Conservation (phyloP, 2,329 filamentous ascomycete genomes). For the Aureobasidium sp. region DNA sequence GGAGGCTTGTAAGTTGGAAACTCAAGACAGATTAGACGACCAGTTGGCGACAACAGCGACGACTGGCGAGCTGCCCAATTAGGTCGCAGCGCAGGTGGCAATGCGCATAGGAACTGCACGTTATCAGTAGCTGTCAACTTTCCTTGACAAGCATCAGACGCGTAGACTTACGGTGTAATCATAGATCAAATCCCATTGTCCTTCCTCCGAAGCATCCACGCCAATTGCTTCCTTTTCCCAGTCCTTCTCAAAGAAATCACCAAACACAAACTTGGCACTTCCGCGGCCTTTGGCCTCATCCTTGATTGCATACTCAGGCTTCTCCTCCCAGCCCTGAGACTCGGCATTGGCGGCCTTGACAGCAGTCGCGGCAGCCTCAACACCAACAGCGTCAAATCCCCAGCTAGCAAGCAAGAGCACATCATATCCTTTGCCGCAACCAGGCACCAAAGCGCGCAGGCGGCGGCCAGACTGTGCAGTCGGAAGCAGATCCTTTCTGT, state of each 20-base stretch:
- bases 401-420: conserved; percentile 63
- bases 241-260: conserved; percentile 58
- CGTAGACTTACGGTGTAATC: conserved; percentile 48
- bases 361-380: conserved; percentile 55
- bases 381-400: conserved; percentile 68
- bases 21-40: conserved; percentile 58
- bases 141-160: background rate
- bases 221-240: conserved; percentile 41
- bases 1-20: conserved; percentile 67
- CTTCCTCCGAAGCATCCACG: conserved; percentile 18
- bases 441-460: conserved; percentile 63
- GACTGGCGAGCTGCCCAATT: conserved; percentile 49
- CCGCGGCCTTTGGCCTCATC: conserved; percentile 41
- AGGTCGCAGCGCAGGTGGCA: conserved; percentile 46
- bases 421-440: conserved; percentile 76
- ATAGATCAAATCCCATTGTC: conserved; percentile 55
- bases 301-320: conserved; percentile 33
- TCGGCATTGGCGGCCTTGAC: conserved; percentile 40
- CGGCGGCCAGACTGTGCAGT: conserved; percentile 20
- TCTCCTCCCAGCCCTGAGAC: conserved; percentile 28
- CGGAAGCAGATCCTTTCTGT: conserved; percentile 17
- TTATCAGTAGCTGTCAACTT: background rate
- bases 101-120: conserved; percentile 51
- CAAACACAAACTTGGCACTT: conserved; percentile 45
- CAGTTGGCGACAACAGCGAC: conserved; percentile 43